Conservation (phyloP, 2,329 filamentous ascomycete genomes). For the Zalaria sp. region DNA sequence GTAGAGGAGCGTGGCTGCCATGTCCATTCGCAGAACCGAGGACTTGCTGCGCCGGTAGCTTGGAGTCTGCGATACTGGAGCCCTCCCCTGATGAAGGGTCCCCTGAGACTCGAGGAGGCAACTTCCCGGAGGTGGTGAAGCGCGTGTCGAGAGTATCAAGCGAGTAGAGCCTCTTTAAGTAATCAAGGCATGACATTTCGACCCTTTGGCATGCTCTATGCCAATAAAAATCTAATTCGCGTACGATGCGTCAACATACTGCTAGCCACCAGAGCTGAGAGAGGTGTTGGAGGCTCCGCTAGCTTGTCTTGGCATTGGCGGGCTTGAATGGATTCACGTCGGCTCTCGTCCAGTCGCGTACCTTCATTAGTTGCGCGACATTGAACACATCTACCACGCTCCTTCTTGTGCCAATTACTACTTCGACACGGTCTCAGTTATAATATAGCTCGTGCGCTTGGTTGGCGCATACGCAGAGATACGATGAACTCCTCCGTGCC, state of each 20-base stretch:
- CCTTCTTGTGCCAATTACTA: no score
- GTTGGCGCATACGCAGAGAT: no score
- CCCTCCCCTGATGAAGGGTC: no score
- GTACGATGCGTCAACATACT: no score
- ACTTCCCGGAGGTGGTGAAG: slow-evolving; percentile 54
- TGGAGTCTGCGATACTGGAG: slow-evolving; percentile 4
- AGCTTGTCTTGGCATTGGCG: no score
- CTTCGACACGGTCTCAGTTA: no score
- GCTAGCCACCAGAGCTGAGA: no score
- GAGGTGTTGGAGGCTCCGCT: no score
- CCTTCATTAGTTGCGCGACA: not conserved
- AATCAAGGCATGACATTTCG: slow-evolving; percentile 11
- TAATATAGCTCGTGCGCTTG: no score
- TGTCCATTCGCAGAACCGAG: slow-evolving; percentile 13
- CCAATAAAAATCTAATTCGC: no score
- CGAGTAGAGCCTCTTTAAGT: slow-evolving; percentile 43
- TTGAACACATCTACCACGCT: not conserved
- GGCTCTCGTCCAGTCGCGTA: no score
- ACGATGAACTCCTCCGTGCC: slow-evolving; percentile 7
- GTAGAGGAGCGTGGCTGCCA: slow-evolving; percentile 12
- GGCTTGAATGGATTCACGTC: no score
- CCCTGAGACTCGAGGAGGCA: slow-evolving; percentile 30
- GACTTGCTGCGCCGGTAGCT: slow-evolving; percentile 10
- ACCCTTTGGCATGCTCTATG: not conserved
- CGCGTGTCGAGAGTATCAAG: slow-evolving; percentile 57